Evolutionary conservation across 202 grass and related monocot genomes (phyloP).

Genomic region (Carex arenaria): DNA sequence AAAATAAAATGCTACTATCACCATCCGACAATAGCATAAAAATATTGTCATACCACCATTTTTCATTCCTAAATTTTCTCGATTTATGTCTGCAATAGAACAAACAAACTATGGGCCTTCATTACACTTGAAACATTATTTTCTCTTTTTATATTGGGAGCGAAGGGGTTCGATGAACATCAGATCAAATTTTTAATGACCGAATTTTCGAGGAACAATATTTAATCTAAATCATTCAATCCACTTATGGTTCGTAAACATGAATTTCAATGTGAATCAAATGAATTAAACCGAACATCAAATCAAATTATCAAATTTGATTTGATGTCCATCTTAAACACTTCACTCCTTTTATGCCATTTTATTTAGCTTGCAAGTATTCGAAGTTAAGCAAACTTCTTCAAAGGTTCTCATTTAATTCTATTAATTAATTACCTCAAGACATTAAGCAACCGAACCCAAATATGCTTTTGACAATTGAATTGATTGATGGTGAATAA

Average conservation of each 20-base stretch:
- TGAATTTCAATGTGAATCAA: no score
- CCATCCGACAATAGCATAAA: slow-evolving; percentile 7
- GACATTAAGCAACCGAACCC: neutral
- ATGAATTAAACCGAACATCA: no score
- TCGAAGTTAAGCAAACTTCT: neutral
- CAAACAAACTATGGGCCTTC: slow-evolving; percentile 9
- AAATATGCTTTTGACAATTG: neutral
- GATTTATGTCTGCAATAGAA: neutral
- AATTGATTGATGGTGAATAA: neutral
- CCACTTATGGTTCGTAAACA: no score
- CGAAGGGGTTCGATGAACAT: no score
- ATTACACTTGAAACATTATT: neutral
- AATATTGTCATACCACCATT: neutral
- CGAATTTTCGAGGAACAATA: no score
- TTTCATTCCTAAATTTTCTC: slow-evolving; percentile 10
- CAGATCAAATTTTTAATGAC: no score
- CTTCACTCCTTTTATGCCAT: neutral
- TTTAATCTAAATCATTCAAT: no score
- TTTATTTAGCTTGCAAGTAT: neutral
- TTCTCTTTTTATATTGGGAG: no score
- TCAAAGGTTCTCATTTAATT: neutral
- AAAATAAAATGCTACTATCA: slow-evolving; percentile 16
- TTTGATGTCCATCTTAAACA: no score
- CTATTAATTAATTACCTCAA: neutral
- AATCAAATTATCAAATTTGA: no score